Evolutionary conservation across 345 rosid species (phyloP), one percentile per base, ranked within the genome.

Genomic region (Salix purpurea): DNA sequence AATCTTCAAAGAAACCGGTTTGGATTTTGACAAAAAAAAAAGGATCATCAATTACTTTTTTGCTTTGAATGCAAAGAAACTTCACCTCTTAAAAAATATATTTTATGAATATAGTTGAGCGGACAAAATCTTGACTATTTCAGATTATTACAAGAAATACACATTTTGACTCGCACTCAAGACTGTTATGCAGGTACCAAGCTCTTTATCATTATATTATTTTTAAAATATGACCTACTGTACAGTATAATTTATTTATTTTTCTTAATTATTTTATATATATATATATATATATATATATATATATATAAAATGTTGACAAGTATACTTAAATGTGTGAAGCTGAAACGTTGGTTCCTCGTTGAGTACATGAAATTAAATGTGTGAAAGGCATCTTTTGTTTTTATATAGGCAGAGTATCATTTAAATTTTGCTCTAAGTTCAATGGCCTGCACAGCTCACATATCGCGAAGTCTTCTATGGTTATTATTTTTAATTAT

Each of bases 381-480:
- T 10, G 71, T 69, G 74, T 56, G 79, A 48, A 65, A 77, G 52
- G 71, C 39, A 24, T 77, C 69, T 60, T 60, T 34, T 34, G 6
- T 5, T 4, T 34, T 4, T 34, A 34, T 34, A 34, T 0, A 34
- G 37, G 37, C 37, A 5, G 37, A 34, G 37, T 34, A 34, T 9
- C 19, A 46, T 62, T 24, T n/a, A 30, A 18, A 65, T 15, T 65
- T 19, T 46, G 48, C 16, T 44, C 18, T 13, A 12, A 64, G 26
- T 65, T 64, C 61, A 64, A 74, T 42, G 40, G 37, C 14, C 69
- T 14, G 42, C 6, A 62, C 58, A 9, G 26, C 62, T 26, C 48
- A 8, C 10, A 21, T 8, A 0, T 4, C 3, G 10, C 21, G 14
- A 23, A 4, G 48, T 52, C 46, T 11, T 52, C 36, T 6, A 23